Conservation (phyloP, 805 yeast genomes). For the Pichia kluyveri region DNA sequence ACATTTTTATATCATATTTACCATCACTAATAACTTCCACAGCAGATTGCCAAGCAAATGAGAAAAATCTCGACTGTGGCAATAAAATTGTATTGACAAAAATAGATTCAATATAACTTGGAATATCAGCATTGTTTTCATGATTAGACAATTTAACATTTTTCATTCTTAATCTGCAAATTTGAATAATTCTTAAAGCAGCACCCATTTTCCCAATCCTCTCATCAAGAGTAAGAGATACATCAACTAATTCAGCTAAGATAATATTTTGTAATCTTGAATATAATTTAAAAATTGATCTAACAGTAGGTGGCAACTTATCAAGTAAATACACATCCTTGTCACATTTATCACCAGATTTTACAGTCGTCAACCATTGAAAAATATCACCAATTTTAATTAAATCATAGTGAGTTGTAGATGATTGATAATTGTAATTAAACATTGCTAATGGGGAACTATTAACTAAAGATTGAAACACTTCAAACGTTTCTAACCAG, state of each 20-base stretch:
- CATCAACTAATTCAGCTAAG: constrained; percentile 54
- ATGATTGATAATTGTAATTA: constrained; percentile 37
- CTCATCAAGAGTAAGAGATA: constrained; percentile 44
- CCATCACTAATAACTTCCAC: constrained; percentile 21
- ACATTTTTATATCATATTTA: not conserved
- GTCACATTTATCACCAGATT: constrained; percentile 24
- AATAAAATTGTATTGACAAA: constrained; percentile 63
- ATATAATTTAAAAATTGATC: constrained; percentile 58
- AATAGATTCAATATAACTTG: constrained; percentile 80
- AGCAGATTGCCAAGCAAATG: constrained; percentile 62
- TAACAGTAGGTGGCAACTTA: constrained; percentile 61
- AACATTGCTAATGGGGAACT: constrained; percentile 50
- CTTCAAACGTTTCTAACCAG: constrained; percentile 71
- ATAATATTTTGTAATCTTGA: constrained; percentile 57
- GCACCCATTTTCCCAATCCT: constrained; percentile 65
- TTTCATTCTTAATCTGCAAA: constrained; percentile 60
- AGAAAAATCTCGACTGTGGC: constrained; percentile 70
- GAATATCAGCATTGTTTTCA: constrained; percentile 32
- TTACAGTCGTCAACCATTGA: constrained; percentile 55
- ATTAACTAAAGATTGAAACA: constrained; percentile 60
- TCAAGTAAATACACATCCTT: constrained; percentile 20
- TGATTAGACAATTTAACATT: constrained; percentile 36
- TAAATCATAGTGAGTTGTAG: constrained; percentile 39
- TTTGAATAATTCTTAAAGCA: constrained; percentile 54
- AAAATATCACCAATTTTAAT: constrained; percentile 61